Conservation (phyloP, 495 filamentous ascomycete genomes). For the Penicillium soppii region DNA sequence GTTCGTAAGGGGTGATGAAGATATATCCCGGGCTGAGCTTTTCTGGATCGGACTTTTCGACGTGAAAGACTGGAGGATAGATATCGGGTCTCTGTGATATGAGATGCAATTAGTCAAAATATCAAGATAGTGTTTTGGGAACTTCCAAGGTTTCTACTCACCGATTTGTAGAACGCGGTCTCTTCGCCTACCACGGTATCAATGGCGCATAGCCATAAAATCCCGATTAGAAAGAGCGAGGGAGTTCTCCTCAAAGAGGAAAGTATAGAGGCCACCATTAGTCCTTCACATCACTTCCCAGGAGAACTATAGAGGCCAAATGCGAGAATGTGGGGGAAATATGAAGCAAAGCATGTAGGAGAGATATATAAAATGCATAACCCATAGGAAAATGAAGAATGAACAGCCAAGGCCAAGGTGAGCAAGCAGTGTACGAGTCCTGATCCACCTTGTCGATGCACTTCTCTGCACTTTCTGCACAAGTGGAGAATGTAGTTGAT, state of each 20-base stretch:
- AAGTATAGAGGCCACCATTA: conserved; percentile 22
- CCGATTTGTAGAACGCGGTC: conserved; percentile 29
- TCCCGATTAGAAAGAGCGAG: conserved; percentile 10
- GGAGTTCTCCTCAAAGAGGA: conserved; percentile 13
- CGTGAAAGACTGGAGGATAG: conserved; percentile 32
- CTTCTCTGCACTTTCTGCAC: background rate
- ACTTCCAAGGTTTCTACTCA: conserved; percentile 14
- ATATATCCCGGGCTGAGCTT: conserved; percentile 44
- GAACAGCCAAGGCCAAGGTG: background rate
- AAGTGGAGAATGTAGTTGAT: background rate
- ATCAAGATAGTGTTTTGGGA: too few species aligned
- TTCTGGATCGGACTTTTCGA: conserved; percentile 26
- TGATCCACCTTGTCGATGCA: conserved; percentile 1
- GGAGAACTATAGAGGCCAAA: background rate
- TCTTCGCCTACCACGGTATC: conserved; percentile 14
- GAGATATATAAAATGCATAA: too few species aligned
- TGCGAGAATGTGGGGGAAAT: background rate
- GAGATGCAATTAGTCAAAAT: background rate
- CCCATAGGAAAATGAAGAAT: background rate
- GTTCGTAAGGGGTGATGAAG: conserved; percentile 43
- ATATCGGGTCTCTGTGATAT: conserved; percentile 40
- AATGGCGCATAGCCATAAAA: conserved; percentile 14
- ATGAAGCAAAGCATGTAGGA: background rate
- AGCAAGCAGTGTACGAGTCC: background rate
- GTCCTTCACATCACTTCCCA: conserved; percentile 20